Base-by-base conservation (phyloP, 305 asterid species). In the Plantago coronopus region DNA sequence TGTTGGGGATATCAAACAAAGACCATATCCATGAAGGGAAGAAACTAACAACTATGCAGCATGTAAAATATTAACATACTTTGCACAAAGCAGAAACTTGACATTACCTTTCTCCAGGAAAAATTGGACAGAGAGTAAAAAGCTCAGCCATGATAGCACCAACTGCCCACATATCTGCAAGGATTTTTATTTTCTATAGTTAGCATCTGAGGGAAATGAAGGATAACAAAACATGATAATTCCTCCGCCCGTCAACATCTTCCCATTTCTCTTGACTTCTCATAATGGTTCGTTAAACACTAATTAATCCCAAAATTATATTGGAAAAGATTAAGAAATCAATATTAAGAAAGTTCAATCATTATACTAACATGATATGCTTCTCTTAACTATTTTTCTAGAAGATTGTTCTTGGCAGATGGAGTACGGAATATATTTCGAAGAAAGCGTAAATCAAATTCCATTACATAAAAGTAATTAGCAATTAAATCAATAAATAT, bases 81-180 rank as follows among this genome's bases (percentile, higher is more conserved):
- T 7, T 21, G 31, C 54, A 57, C 34, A 43, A 22, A 58, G 62
- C 42, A 49, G 64, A 71, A 70, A 43, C 40, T 65, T 63, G 63
- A 60, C 43, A 67, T 77, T 74, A 87, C 98, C 98, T 93, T 89
- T 83, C 94, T 72, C 98, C 98, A 17, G 98, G 98, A 76, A 89
- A 93, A 63, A 93, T 78, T 14, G 97, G 97, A 74, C 86, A 71
- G 59, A 56, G 79, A 64, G 94, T 87, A 86, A 87, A 87, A 82
- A 93, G 96, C 77, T 93, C 98, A 72, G 97, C 98, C 68, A 93
- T 79, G 76, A 89, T 78, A n/a, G 97, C 91, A 57, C 98, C 98
- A 78, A 89, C 83, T 4, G 98, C 96, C 98, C 97, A 93, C 95
- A 93, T 86, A 79, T 93, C 98, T 93, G 95, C 53, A 55, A 64